phyloP scores from a whole-genome alignment of 441 rosid species.

The Adansonia rubrostipa region DNA sequence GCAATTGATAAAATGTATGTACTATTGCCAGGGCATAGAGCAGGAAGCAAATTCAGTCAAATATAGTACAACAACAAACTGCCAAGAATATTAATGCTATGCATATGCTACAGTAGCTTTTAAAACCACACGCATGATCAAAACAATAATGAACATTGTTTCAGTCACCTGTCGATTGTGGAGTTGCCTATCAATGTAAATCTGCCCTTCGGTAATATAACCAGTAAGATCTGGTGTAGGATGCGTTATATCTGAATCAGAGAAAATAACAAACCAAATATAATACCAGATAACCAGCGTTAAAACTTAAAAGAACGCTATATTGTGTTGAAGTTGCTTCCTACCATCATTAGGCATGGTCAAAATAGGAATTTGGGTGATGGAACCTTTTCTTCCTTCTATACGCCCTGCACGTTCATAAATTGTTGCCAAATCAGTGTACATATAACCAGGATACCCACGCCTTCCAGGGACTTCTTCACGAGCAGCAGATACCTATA shows the following conservation, averaged over 20 bases:
- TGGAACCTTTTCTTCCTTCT: constrained; percentile 97
- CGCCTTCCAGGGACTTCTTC: constrained; percentile 99
- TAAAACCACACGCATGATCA: background rate
- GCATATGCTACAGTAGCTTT: constrained; percentile 1
- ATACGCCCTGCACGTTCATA: constrained; percentile 99
- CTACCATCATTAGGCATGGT: constrained; percentile 99
- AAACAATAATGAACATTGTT: constrained; percentile 9
- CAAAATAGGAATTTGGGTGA: constrained; percentile 95
- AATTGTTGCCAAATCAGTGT: constrained; percentile 97
- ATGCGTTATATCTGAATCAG: no score
- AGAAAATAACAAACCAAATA: no score
- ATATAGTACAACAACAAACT: background rate
- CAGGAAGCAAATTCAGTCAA: constrained; percentile 12
- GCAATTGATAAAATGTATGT: background rate
- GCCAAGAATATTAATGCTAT: background rate
- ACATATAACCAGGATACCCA: constrained; percentile 99
- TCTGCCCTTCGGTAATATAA: no score
- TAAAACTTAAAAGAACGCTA: constrained; percentile 10
- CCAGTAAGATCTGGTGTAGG: no score
- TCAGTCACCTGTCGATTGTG: constrained; percentile 40
- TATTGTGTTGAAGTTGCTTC: background rate
- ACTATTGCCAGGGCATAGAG: background rate
- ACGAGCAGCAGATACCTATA: constrained; percentile 97
- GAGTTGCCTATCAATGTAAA: no score
- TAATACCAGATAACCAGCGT: background rate